These are phyloP conservation scores for Avena eriantha DNA, from an alignment of 176 grass and related monocot genomes.

Conservation along the genomic window DNA sequence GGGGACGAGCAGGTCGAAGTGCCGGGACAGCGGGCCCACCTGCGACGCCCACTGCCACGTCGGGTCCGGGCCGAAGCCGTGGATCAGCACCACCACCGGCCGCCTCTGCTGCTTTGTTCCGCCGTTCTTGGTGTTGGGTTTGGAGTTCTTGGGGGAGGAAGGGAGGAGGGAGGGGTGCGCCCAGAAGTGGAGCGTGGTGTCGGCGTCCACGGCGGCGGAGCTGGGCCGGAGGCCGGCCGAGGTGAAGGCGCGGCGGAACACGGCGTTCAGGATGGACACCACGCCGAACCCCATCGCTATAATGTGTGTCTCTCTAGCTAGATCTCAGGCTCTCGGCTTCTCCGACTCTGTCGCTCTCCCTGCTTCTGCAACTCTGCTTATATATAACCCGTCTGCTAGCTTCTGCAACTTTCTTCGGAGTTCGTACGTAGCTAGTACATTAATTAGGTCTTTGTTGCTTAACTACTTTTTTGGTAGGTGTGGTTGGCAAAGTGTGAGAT, in stretches of 20 bases:
- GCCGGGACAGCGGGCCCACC: conserved; percentile 56
- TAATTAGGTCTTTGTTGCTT: neutral
- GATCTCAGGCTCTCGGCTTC: neutral
- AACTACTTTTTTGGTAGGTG: neutral
- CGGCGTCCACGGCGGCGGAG: conserved; percentile 54
- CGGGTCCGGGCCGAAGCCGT: conserved; percentile 68
- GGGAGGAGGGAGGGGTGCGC: conserved; percentile 54
- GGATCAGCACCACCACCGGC: conserved; percentile 73
- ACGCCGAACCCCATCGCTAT: conserved; percentile 66
- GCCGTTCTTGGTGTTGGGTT: conserved; percentile 12
- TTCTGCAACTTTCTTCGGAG: neutral
- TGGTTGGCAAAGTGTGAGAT: neutral
- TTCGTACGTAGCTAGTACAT: neutral
- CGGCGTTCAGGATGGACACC: conserved; percentile 53
- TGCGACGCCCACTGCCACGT: conserved; percentile 89
- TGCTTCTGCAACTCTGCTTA: neutral
- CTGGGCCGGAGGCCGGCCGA: conserved; percentile 56
- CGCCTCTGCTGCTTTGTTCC: neutral
- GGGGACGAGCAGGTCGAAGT: conserved; percentile 81
- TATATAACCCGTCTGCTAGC: neutral
- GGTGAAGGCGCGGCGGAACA: conserved; percentile 64
- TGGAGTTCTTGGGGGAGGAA: neutral
- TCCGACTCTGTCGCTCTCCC: neutral
- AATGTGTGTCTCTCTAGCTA: neutral
- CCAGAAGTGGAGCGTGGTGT: conserved; percentile 85